phyloP scores from a whole-genome alignment of 768 basidiomycete genomes.

The Tubosaeta sp. region DNA sequence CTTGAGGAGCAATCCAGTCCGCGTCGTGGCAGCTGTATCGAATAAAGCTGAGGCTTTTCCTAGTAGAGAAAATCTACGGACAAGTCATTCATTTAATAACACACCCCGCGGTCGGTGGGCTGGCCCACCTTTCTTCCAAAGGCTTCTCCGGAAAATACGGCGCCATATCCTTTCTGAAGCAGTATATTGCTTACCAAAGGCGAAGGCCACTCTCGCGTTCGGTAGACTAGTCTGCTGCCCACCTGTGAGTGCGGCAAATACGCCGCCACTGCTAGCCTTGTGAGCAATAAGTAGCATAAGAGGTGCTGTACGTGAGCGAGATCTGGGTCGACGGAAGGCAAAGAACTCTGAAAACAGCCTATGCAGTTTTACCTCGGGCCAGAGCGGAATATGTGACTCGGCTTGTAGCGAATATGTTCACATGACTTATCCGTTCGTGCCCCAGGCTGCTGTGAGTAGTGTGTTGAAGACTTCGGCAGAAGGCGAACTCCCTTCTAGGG shows the following conservation, averaged over 20 bases:
- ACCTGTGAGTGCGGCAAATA: conserved; percentile 48
- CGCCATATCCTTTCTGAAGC: conserved; percentile 88
- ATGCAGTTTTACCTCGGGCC: too few species aligned
- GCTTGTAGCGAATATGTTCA: too few species aligned
- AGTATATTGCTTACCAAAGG: conserved; percentile 92
- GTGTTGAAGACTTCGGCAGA: too few species aligned
- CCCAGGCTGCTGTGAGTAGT: too few species aligned
- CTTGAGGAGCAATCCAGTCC: conserved; percentile 92
- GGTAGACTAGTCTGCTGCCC: conserved; percentile 56
- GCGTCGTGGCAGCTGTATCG: conserved; percentile 95
- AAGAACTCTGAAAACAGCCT: conserved; percentile 98
- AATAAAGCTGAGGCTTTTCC: conserved; percentile 97
- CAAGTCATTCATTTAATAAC: not conserved
- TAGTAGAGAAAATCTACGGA: conserved; percentile 91
- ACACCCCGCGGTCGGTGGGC: not conserved
- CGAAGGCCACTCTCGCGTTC: conserved; percentile 66
- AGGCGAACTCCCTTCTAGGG: too few species aligned
- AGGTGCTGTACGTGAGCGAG: conserved; percentile 63
- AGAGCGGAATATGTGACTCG: too few species aligned
- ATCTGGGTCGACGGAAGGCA: conserved; percentile 81
- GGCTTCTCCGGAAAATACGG: conserved; percentile 92
- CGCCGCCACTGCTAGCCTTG: conserved; percentile 60
- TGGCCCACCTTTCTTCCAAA: conserved; percentile 86
- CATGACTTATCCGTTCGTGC: too few species aligned
- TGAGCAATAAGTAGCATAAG: conserved; percentile 58